phyloP scores from a whole-genome alignment of 1,139 yeast species.

The Blastobotrys indianensis region DNA sequence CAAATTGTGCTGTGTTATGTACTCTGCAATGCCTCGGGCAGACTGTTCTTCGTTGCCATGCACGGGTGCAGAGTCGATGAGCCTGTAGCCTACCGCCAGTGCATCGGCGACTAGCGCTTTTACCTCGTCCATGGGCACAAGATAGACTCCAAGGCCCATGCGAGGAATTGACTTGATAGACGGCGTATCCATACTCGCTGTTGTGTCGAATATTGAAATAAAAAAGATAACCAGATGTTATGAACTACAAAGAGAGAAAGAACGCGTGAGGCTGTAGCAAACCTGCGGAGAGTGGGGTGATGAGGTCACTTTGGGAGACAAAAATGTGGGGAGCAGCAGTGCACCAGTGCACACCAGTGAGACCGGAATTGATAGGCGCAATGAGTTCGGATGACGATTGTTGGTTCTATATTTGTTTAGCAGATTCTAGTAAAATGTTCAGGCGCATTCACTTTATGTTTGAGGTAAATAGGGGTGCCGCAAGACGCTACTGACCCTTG shows the following conservation, averaged over 20 bases:
- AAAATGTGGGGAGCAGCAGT: too few species aligned
- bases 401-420: too few species aligned
- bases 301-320: too few species aligned
- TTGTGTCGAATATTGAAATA: background rate
- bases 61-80: slow-evolving; percentile 55
- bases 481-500: too few species aligned
- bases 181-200: background rate
- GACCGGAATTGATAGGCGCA: too few species aligned
- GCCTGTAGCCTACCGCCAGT: slow-evolving; percentile 46
- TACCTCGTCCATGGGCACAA: slow-evolving; percentile 36
- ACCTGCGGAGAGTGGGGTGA: background rate
- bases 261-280: background rate
- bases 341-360: too few species aligned
- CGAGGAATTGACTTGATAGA: slow-evolving; percentile 5
- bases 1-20: slow-evolving; percentile 14
- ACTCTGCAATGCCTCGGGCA: slow-evolving; percentile 39
- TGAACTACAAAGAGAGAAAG: background rate
- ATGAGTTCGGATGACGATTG: too few species aligned
- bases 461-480: too few species aligned
- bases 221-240: background rate
- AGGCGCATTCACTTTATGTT: too few species aligned
- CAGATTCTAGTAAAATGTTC: too few species aligned
- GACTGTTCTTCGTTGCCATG: slow-evolving; percentile 54
- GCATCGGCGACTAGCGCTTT: slow-evolving; percentile 32
- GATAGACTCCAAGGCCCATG: slow-evolving; percentile 55